Conservation (phyloP, 495 filamentous ascomycete species). For the Apiosordaria backusii region DNA sequence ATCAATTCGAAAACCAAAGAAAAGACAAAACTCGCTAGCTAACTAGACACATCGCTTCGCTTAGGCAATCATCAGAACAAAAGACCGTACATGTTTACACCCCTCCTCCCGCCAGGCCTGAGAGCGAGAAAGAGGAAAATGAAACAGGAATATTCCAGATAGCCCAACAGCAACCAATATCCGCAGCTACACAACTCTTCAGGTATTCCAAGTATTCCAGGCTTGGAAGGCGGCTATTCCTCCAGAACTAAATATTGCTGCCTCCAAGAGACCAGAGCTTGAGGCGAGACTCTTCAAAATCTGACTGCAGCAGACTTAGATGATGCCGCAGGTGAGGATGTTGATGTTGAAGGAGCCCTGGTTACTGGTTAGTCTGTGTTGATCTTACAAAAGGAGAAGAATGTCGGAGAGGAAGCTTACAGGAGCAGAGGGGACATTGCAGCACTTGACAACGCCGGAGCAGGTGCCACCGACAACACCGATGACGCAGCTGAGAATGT, state of each 20-base stretch:
- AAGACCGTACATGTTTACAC: background rate
- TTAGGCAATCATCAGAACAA: background rate
- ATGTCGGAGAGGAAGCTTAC: background rate
- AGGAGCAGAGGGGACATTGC: background rate
- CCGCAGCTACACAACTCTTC: no score
- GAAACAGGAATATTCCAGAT: background rate
- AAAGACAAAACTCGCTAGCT: background rate
- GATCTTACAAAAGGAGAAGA: no score
- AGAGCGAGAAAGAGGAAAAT: background rate
- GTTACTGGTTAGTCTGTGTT: background rate
- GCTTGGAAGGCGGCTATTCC: background rate
- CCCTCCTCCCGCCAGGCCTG: background rate
- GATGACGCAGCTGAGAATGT: slow-evolving; percentile 5
- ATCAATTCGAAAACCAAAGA: background rate
- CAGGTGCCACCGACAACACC: slow-evolving; percentile 8
- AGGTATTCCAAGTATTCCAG: background rate
- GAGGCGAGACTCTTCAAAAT: no score
- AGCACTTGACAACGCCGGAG: background rate
- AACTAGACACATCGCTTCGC: background rate
- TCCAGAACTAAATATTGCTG: background rate
- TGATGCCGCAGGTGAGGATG: background rate
- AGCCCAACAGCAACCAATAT: background rate
- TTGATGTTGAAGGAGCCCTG: background rate
- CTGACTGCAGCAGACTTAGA: background rate
- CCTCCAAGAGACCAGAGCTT: no score